Base-by-base conservation (phyloP, 306 rosid genomes). In the Ormosia semicastrata region DNA sequence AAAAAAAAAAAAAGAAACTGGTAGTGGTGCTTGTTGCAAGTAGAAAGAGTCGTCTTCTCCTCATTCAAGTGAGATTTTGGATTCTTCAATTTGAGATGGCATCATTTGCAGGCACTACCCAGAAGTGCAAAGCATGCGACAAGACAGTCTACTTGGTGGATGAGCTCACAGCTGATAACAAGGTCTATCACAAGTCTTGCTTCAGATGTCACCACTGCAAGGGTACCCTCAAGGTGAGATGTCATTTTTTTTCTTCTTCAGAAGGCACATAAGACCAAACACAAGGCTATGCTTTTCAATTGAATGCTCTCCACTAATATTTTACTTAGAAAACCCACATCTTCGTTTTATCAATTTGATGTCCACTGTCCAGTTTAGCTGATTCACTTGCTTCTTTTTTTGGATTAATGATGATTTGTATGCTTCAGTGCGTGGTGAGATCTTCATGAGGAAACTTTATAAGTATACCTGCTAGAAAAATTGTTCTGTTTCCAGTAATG, bases 181-280 rank as follows among this genome's bases (percentile, higher is more conserved):
- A 85, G 80, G 92, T 89, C 76, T 95, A 90, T 70, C 99, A 95
- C 84, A 93, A 90, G 77, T 91, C 92, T 39, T 95, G 99, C 83
- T 95, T 95, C 85, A 93, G 91, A 83, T 95, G 99, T 82, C 95
- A 91, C 83, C 99, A 95, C 79, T 95, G 99, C 90, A 95, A 93
- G 85, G 91, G 97, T 53, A 93, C 98, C 82, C 98, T 95, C 85
- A 93, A 91, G 99, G 99, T 24, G 24, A 24, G 24, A 24, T 24
- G 85, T 0, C 11, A 7, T 41, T 8, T 37, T 37, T 11, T 24
- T 44, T 30, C 80, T 75, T 6, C 52, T 30, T 37, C 40, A n/a
- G 17, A 43, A 15, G 34, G 41, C 32, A 15, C 41, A 37, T 72
- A 1, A 62, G 63, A 63, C n/a, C 43, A 40, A 15, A 17, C 54